Base-by-base conservation (phyloP, 129 eudicot species). In the Flaveria linearis region DNA sequence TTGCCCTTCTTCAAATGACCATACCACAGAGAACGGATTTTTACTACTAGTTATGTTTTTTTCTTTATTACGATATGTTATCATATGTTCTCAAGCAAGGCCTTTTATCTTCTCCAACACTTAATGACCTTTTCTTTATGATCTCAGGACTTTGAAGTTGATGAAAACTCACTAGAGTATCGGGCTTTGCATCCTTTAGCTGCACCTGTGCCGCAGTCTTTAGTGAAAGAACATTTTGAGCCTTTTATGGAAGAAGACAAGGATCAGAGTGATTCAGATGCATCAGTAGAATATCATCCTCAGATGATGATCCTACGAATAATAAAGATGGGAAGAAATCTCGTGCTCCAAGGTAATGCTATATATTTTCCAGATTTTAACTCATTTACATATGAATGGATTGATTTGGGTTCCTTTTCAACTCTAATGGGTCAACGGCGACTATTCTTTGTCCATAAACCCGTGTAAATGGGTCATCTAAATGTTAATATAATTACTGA, bases 151-250 rank as follows among this genome's bases (percentile, higher is more conserved):
- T 94, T 84, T 67, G 96, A 94, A 75, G 80, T 94, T 14, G 97
- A 95, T 78, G 97, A 91, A 70, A 68, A 49, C 60, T 89, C 99
- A 2, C n/a, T 62, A 23, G 97, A 95, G 63, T 95, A 95, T 76
- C 68, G 85, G 74, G 96, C 99, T 23, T 85, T 91, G 77, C 97
- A 95, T 76, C 99, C 97, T 69, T 68, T 88, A 76, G 84, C 96
- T 36, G 69, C 97, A 81, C 82, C 81, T n/a, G 78, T 82, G 49
- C 86, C 83, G 61, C 84, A 88, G 41, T 84, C 96, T 49, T 83
- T 95, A 78, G 89, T 95, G 23, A 84, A 89, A 56, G 97, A 95
- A 75, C 97, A 95, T 82, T 95, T 95, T 80, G 96, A 86, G 68
- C 86, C 89, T 69, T 72, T 86, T 61, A 30, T 63, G 76, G 91